Evolutionary conservation across 2,329 filamentous ascomycete genomes (phyloP), one percentile per base, ranked within the genome.

Genomic region (Pseudopyrenochaeta lycopersici): DNA sequence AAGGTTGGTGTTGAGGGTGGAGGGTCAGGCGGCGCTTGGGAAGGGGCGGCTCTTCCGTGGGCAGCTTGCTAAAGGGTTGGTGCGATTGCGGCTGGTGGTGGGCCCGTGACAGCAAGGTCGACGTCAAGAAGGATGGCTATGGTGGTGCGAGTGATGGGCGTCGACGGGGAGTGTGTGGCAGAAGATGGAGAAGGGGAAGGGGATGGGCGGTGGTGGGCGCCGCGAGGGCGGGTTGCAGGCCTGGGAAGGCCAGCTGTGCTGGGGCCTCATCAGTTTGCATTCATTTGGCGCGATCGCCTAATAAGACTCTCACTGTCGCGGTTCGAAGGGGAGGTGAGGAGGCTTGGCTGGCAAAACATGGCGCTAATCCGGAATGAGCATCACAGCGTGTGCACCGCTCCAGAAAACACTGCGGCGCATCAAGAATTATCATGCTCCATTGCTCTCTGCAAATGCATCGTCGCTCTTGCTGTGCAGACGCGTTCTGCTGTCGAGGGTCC

Each of bases 1-100:
- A 46, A 30, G 27, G 52, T 17, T 52, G 63, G 54, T n/a, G 55
- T 29, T 44, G 54, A 41, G 46, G 54, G 44, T 50, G 57, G 45
- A 38, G 58, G 50, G 39, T 39, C 6, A 51, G 40, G 54, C 12
- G 52, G 18, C n/a, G 23, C 7, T 12, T 31, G 53, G 40, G 40
- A 42, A 29, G 21, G 40, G 40, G 40, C 40, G 15, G 32, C 12
- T 39, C 30, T 45, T 46, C 49, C 48, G 47, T 54, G 54, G 20
- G 54, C 55, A 58, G 55, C 55, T 41, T 42, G 54, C 7, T 60
- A 53, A 49, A 27, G 46, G 51, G 55, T 49, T 44, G 47, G 59
- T 52, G 53, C 44, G 38, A 38, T 51, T 49, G 47, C 49, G 43
- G 30, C 14, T 36, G 30, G 41, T 27, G 29, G 29, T 41, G 43